Conservation (phyloP, 257 asterid genomes). For the Datura wrightii region DNA sequence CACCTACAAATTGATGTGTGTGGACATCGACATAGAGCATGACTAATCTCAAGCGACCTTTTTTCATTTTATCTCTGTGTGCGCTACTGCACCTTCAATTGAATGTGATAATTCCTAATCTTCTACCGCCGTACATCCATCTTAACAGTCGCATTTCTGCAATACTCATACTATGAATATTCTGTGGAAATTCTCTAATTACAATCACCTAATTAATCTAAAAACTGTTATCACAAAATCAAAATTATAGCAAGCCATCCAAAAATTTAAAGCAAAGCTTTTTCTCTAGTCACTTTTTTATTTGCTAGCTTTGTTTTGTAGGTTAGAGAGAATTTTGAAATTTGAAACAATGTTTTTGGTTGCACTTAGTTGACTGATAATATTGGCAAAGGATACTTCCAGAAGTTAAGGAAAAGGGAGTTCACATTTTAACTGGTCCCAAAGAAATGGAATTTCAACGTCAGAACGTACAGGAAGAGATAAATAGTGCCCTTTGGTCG, state of each 20-base stretch:
- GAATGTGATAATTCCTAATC: constrained; percentile 22
- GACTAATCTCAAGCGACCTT: background rate
- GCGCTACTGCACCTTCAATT: constrained; percentile 14
- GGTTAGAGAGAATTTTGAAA: background rate
- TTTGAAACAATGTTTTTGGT: background rate
- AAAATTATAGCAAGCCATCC: background rate
- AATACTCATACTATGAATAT: background rate
- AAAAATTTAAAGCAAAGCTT: background rate
- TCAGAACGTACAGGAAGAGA: constrained; percentile 9
- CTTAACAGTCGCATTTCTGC: background rate
- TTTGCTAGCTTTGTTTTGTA: background rate
- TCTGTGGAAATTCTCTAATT: background rate
- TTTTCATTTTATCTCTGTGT: constrained; percentile 2
- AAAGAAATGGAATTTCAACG: background rate
- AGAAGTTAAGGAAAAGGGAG: background rate
- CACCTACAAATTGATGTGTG: background rate
- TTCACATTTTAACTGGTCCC: background rate
- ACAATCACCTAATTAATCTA: constrained; percentile 5
- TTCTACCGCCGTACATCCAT: background rate
- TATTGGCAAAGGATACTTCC: background rate
- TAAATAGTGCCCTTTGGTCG: background rate
- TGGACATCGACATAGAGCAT: background rate
- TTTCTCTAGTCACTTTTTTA: background rate
- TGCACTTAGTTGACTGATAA: background rate
- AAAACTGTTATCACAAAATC: background rate